Percentiles rank a stretch among this genome's conserved stretches.
Evolutionary conservation across 2,329 filamentous ascomycete genomes (phyloP).

Genomic region (Nectriaceae sp.): DNA sequence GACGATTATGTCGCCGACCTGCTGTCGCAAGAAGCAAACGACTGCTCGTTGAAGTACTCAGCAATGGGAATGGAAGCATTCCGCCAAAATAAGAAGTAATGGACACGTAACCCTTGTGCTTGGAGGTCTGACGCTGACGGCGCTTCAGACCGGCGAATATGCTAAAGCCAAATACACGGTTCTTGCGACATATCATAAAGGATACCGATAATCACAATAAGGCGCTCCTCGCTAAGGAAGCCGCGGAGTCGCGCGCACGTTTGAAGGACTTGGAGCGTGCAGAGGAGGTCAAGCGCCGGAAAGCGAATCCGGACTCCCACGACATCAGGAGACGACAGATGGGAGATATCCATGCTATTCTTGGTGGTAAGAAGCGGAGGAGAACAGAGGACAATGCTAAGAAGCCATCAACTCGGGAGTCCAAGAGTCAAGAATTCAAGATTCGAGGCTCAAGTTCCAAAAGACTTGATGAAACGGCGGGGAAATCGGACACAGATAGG

Average conservation of each 20-base stretch:
- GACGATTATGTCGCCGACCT: conserved; percentile 81
- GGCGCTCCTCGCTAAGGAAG: conserved; percentile 80
- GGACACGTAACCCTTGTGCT: conserved; percentile 7
- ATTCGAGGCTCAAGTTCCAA: conserved; percentile 8
- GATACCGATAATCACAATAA: conserved; percentile 90
- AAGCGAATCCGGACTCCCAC: conserved; percentile 45
- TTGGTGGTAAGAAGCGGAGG: conserved; percentile 46
- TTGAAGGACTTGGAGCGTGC: conserved; percentile 61
- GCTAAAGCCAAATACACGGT: conserved; percentile 89
- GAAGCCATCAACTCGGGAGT: neutral
- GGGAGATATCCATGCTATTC: conserved; percentile 61
- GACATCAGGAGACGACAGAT: conserved; percentile 61
- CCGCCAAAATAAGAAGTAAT: conserved; percentile 49
- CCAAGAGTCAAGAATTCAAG: neutral
- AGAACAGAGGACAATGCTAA: conserved; percentile 23
- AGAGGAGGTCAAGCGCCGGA: conserved; percentile 46
- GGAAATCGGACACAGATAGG: conserved; percentile 10
- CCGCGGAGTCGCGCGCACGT: conserved; percentile 73
- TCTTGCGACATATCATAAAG: conserved; percentile 83
- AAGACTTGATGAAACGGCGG: conserved; percentile 8
- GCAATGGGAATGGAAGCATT: conserved; percentile 73
- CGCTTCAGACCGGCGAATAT: conserved; percentile 60
- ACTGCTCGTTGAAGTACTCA: conserved; percentile 73
- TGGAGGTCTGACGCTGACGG: conserved; percentile 19
- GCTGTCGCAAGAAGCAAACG: conserved; percentile 77